Evolutionary conservation across 371 early-diverging fungal genomes (phyloP), one percentile per base, ranked within the genome.

Genomic region (Zopfochytrium polystomum): DNA sequence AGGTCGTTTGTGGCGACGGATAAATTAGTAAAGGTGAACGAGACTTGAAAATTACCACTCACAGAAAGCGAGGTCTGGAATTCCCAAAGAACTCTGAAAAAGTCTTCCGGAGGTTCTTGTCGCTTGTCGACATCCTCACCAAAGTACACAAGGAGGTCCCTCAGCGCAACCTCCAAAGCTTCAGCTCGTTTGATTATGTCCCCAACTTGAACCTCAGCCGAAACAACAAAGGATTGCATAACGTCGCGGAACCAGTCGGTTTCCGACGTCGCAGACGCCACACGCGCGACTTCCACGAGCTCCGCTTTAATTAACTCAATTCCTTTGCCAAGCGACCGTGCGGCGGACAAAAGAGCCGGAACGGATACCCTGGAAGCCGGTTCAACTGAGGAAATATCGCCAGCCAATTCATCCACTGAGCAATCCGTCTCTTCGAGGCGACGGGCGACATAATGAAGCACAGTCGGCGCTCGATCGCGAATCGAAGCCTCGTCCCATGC

Each of bases 371-470:
- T 73, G 1, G 88, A 81, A 4, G 88, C 89, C 1, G 82, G 73
- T 63, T 87, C 89, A 3, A 89, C 78, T 53, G 84, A 77, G 22
- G 80, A 76, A 47, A 92, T 76, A 56, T 92, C 90, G 20, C 80
- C 79, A 55, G 80, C 71, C 52, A 88, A 86, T 30, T 81, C 65
- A 1, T 81, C 60, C 45, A 62, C 30, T 11, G 80, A 82, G 6
- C 80, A 75, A 26, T 84, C 81, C 9, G 80, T 78, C 57, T 83
- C 77, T 15, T 86, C 75, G 34, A 90, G 60, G 27, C 83, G 74
- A 50, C 80, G 71, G 1, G 84, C 89, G 11, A 92, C 69, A 62
- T 89, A 90, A 63, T 92, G 91, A 25, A 92, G 68, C 32, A 90
- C 68, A 9, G 90, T 90, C 7, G 84, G 80, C 22, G 83, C 75